A percentile compares a stretch with the other conserved stretches of the same genome.
Evolutionary conservation across 352 stramenopile genomes (phyloP).

Genomic region (Pythium brassicae): DNA sequence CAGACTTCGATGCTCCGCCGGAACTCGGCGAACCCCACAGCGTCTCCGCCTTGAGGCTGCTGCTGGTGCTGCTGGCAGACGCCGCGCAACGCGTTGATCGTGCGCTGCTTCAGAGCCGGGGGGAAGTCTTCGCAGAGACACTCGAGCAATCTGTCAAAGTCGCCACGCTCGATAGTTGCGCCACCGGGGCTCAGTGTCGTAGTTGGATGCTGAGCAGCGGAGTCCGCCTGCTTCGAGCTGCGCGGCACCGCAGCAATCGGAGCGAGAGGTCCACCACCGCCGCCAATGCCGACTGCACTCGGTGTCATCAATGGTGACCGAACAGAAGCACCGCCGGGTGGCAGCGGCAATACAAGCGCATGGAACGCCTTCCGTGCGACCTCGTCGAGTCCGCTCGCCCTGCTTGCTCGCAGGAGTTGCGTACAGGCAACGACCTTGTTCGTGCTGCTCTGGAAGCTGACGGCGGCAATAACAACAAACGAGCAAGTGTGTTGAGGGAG

Average conservation of each 20-base stretch:
- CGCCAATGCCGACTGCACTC: not conserved
- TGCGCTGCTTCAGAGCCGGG: conserved; percentile 4
- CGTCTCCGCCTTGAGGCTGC: not conserved
- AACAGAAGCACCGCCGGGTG: not conserved
- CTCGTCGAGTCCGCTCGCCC: conserved; percentile 8
- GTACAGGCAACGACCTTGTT: conserved; percentile 5
- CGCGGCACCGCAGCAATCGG: not conserved
- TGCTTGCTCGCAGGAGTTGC: conserved; percentile 3
- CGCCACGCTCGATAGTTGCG: not conserved
- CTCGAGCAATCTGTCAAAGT: conserved; percentile 8
- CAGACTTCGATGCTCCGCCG: conserved; percentile 10
- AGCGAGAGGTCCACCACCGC: no score
- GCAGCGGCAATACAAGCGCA: not conserved
- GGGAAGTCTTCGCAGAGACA: conserved; percentile 12
- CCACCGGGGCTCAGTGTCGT: not conserved
- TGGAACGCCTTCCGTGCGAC: conserved; percentile 5
- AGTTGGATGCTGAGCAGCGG: not conserved
- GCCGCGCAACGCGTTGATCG: not conserved
- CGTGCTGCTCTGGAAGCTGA: conserved; percentile 9
- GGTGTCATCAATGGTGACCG: not conserved
- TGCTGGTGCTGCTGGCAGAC: conserved; percentile 1
- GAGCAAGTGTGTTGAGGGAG: not conserved
- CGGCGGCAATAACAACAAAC: no score
- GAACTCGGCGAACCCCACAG: conserved; percentile 7
- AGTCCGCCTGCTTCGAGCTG: not conserved